Base-by-base conservation (phyloP, 1,284 basidiomycete genomes). In the Albatrellus sp. region DNA sequence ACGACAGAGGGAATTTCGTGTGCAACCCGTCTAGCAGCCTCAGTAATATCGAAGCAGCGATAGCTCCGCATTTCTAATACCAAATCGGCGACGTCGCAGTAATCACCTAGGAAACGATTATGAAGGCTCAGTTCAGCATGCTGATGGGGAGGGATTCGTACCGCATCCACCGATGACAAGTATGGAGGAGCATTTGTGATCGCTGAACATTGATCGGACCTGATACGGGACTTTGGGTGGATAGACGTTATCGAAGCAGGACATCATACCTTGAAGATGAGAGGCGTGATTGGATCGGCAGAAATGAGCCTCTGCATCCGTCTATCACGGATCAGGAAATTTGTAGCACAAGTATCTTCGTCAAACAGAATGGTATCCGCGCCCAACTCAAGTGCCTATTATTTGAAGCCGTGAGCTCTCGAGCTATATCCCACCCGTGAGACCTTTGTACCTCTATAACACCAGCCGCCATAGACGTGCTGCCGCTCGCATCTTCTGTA, bases 101-200 rank as follows among this genome's bases (percentile, higher is more conserved):
- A 56, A 37, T 56, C 53, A 8, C 53, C 55, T 54, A 38, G 8
- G 28, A 5, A 9, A 1, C 5, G 0, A 37, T 33, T 38, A 36
- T 10, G 20, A 5, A 7, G 8, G 12, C 9, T n/a, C 11, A 5
- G 2, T 38, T 14, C 24, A 33, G 8, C 11, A 16, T 8, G 13
- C 31, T 5, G n/a, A 19, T 6, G 17, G 12, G 13, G 2, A 16
- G 12, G 2, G 30, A 31, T 4, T 42, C 52, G 10, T 34, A 53
- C 53, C 55, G 37, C 55, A 56, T n/a, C 55, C 53, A 20, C 55
- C 55, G 12, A 56, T 56, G 7, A 56, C 55, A 3, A 56, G 46
- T n/a, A 54, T 47, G 9, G 55, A 54, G 8, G 55, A 56, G 36
- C 46, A 50, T 6, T 42, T 45, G 38, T 50, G 52, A 10, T 52